Base-by-base conservation (phyloP, 495 filamentous ascomycete species). In the Margaritispora aquatica region DNA sequence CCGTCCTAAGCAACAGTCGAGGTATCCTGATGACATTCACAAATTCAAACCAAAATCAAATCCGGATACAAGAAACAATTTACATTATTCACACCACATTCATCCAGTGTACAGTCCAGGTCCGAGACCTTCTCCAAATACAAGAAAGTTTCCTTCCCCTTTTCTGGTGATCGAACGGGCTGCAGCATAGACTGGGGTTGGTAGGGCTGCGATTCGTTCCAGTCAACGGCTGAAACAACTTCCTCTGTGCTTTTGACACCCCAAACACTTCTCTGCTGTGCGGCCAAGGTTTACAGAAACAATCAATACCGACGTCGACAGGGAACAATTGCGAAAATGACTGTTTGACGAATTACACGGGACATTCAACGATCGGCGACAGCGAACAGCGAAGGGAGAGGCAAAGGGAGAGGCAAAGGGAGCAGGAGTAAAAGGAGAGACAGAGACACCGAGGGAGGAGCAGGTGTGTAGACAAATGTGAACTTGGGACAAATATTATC, bases 151-250 rank as follows among this genome's bases (percentile, higher is more conserved):
- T 44, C 38, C 17, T 44, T 17, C 3, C 17, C 8, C 8, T 44
- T 3, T 9, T 7, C 19, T 17, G 38, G 3, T 44, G 29, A n/a
- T n/a, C 15, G 38, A 15, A 44, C 38, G 38, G 38, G 38, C 3
- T 44, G 38, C 38, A 44, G 38, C 3, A 15, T 9, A n/a, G 11
- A 2, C 38, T 44, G 38, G 38, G 38, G 38, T 17, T 15, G 38
- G 17, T n/a, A 8, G 38, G 5, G 38, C 22, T 55, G 59, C 38
- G 26, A 51, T 58, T 57, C 50, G 55, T 27, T 58, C 49, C 38
- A 34, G 36, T 26, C 24, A 34, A 54, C 29, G 54, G 64, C 60
- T 66, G 64, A 66, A 66, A 66, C 64, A 13, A 47, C 44, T 46
- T 47, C 31, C 47, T 26, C 26, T 31, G 20, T 27, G 53, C 27